Conservation (phyloP, 805 yeast species). For the Saccharomycopsis sp. region DNA sequence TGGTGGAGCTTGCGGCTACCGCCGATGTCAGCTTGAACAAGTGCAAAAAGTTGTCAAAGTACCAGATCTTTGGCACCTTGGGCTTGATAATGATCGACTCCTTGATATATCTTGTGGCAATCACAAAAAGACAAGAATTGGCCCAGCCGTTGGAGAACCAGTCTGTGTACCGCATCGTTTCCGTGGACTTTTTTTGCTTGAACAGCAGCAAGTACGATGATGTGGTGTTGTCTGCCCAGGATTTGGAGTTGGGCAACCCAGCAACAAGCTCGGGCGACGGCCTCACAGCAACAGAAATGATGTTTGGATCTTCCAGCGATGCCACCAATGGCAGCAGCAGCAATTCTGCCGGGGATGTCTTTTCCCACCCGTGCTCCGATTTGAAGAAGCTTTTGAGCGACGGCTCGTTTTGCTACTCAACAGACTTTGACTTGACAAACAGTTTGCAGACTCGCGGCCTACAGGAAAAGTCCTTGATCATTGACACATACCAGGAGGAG, state of each 20-base stretch:
- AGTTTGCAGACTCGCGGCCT: constrained; percentile 70
- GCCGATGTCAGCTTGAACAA: constrained; percentile 30
- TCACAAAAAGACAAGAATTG: constrained; percentile 66
- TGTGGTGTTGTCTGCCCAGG: no score
- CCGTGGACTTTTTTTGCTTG: constrained; percentile 82
- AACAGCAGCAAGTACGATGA: constrained; percentile 66
- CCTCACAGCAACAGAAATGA: no score
- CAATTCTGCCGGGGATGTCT: no score
- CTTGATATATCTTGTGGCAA: constrained; percentile 67
- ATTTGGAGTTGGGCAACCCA: no score
- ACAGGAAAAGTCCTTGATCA: constrained; percentile 35
- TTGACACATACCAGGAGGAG: constrained; percentile 63
- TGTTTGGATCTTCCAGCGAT: constrained; percentile 10
- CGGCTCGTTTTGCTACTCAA: constrained; percentile 88
- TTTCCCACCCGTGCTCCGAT: constrained; percentile 78
- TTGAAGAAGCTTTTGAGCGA: constrained; percentile 67
- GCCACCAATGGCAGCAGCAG: constrained; percentile 35
- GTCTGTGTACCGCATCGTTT: constrained; percentile 65
- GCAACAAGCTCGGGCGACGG: no score
- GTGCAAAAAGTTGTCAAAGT: constrained; percentile 35
- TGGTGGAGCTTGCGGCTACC: constrained; percentile 40
- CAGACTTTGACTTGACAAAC: constrained; percentile 89
- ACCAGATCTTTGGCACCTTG: constrained; percentile 55
- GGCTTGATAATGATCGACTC: constrained; percentile 68
- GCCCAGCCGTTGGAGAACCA: constrained; percentile 79